Evolutionary conservation across 495 filamentous ascomycete genomes (phyloP).

Genomic region (Saxophila tyrrhenica): DNA sequence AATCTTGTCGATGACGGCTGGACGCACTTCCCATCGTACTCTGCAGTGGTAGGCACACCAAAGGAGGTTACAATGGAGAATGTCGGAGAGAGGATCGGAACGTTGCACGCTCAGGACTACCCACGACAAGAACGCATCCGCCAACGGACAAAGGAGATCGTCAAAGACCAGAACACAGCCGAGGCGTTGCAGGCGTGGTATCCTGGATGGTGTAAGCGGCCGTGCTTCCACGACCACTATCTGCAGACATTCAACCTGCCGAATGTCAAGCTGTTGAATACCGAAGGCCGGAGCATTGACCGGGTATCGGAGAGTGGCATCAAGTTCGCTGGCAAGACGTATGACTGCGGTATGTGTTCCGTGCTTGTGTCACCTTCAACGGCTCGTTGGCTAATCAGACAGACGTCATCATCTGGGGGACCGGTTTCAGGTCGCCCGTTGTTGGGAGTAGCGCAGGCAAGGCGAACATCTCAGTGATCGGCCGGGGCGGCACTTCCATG

Average conservation of each 20-base stretch:
- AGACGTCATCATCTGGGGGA: conserved; percentile 40
- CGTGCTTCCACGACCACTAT: conserved; percentile 30
- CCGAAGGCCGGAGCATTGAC: conserved; percentile 40
- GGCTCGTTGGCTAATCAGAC: too few relatives aligned
- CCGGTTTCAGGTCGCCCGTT: conserved; percentile 34
- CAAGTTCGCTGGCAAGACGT: conserved; percentile 30
- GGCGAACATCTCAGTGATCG: conserved; percentile 32
- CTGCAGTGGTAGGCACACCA: conserved; percentile 32
- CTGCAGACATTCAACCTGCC: conserved; percentile 21
- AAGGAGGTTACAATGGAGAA: conserved; percentile 29
- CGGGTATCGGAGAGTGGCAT: conserved; percentile 30
- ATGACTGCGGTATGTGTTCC: conserved; percentile 17
- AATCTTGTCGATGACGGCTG: conserved; percentile 25
- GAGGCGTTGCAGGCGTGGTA: conserved; percentile 28
- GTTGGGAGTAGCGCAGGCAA: conserved; percentile 27
- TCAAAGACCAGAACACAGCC: conserved; percentile 25
- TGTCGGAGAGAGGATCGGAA: conserved; percentile 29
- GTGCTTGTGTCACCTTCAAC: too few relatives aligned
- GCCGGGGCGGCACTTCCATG: conserved; percentile 33
- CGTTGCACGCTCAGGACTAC: conserved; percentile 18
- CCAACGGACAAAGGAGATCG: conserved; percentile 19
- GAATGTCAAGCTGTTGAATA: conserved; percentile 38
- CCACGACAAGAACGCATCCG: conserved; percentile 24
- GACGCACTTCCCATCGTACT: conserved; percentile 30
- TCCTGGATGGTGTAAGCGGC: conserved; percentile 29